Evolutionary conservation across 805 yeast genomes (phyloP), one percentile per base, ranked within the genome.

Genomic region (Tetrapisispora nanseiensis): DNA sequence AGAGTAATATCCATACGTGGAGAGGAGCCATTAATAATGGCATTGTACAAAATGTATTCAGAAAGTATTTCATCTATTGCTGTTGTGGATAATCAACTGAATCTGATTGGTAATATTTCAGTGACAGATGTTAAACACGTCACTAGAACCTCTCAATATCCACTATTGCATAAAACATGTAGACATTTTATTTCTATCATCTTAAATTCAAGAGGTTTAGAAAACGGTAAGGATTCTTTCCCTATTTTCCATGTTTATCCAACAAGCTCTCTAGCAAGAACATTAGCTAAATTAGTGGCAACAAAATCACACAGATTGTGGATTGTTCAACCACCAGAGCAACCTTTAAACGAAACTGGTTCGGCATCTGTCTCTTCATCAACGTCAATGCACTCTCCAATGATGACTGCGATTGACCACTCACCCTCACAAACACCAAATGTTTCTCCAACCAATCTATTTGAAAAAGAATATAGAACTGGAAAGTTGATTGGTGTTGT

Each of bases 241-340:
- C 98, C 98, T 15, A 90, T 92, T 32, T 90, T 90, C 72, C 95
- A 90, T 61, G 96, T 90, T 21, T 81, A 85, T 48, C 76, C 78
- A 46, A 72, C 74, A 32, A 78, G 94, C 9, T 80, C 92, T 0
- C 70, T 92, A 39, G 95, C 86, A 27, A 75, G 95, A 61, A 86
- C 94, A 8, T 74, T 92, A 56, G 97, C 97, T 27, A 90, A 92
- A 61, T 69, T 90, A 51, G 97, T 90, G 12, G 97, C 98, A 6
- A 90, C 98, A 1, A 81, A 82, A 61, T 77, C 95, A 2, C 98
- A 90, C 65, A 74, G 98, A 60, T 66, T 84, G 43, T 83, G 92
- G 92, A 78, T 84, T 37, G 89, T 82, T 16, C 83, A 79, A 50
- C 81, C 79, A 10, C 68, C 57, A 15, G 57, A 59, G 39, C 52